Base-by-base conservation (phyloP, 139 green algal genomes). In the Monoraphidium neglectum region DNA sequence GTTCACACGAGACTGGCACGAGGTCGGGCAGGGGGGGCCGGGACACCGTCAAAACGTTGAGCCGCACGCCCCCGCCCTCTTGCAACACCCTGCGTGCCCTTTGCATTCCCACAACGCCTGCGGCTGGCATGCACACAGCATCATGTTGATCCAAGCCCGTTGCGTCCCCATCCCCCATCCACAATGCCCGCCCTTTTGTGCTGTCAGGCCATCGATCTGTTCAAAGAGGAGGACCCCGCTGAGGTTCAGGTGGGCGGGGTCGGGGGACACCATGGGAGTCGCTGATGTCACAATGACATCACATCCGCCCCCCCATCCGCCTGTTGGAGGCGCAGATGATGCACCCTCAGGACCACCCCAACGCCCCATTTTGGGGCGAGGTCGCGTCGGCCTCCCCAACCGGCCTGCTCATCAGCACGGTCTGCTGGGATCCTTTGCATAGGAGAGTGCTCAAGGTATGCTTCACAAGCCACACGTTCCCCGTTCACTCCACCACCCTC, bases 1-100 rank as follows among this genome's bases (percentile, higher is more conserved):
- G 37, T 92, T 85, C 40, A 57, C 73, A 24, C 77, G 82, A 1
- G 88, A 92, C 70, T 80, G 60, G 70, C 88, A 92, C 53, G 88
- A 90, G 49, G 88, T 72, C 12, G 83, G 90, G 15, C 85, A 92
- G n/a, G n/a, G n/a, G n/a, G n/a, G n/a, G n/a, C n/a, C n/a, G n/a
- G n/a, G n/a, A n/a, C n/a, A n/a, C n/a, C n/a, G n/a, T n/a, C n/a
- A n/a, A n/a, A n/a, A n/a, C n/a, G n/a, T n/a, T n/a, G n/a, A n/a
- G n/a, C n/a, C n/a, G n/a, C n/a, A n/a, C n/a, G n/a, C n/a, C n/a
- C n/a, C n/a, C n/a, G n/a, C n/a, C n/a, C n/a, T n/a, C n/a, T n/a
- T n/a, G n/a, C n/a, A n/a, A n/a, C n/a, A n/a, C n/a, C n/a, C n/a
- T n/a, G n/a, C n/a, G n/a, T n/a, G n/a, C n/a, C n/a, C n/a, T n/a